Evolutionary conservation across 176 grass and related monocot species (phyloP).

Genomic region (Triticum dicoccoides): DNA sequence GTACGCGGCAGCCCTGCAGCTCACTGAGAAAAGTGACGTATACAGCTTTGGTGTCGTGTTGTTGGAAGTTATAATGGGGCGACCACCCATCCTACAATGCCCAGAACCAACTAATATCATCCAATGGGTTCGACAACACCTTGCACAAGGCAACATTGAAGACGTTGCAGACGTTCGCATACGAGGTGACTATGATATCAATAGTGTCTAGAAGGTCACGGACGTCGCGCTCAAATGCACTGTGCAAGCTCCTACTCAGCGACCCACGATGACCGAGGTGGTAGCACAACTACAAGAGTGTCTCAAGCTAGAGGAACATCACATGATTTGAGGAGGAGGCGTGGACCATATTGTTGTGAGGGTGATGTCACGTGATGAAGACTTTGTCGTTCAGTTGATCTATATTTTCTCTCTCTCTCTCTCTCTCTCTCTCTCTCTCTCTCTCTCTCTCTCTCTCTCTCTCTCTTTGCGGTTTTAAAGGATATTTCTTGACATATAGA

Average conservation of each 20-base stretch:
- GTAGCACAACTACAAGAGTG: conserved; percentile 52
- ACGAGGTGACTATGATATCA: conserved; percentile 37
- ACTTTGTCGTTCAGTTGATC: neutral
- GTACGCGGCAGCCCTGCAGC: conserved; percentile 23
- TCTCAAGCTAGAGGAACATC: conserved; percentile 32
- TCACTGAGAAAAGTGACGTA: conserved; percentile 47
- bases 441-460: no score
- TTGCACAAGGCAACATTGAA: conserved; percentile 43
- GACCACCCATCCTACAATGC: conserved; percentile 19
- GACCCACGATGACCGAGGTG: conserved; percentile 55
- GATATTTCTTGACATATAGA: neutral
- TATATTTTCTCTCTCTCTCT: neutral
- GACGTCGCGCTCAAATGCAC: conserved; percentile 65
- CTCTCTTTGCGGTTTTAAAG: neutral
- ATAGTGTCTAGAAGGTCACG: conserved; percentile 42
- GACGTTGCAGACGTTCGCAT: conserved; percentile 32
- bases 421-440: no score
- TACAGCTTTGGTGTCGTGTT: conserved; percentile 64
- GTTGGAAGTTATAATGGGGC: conserved; percentile 40
- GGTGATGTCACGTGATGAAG: neutral
- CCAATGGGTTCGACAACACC: conserved; percentile 40
- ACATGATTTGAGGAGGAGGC: conserved; percentile 7
- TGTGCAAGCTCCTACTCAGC: neutral
- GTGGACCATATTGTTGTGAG: neutral
- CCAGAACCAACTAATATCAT: conserved; percentile 30